Base-by-base conservation (phyloP, 345 rosid species). In the Melastoma malabathricum region DNA sequence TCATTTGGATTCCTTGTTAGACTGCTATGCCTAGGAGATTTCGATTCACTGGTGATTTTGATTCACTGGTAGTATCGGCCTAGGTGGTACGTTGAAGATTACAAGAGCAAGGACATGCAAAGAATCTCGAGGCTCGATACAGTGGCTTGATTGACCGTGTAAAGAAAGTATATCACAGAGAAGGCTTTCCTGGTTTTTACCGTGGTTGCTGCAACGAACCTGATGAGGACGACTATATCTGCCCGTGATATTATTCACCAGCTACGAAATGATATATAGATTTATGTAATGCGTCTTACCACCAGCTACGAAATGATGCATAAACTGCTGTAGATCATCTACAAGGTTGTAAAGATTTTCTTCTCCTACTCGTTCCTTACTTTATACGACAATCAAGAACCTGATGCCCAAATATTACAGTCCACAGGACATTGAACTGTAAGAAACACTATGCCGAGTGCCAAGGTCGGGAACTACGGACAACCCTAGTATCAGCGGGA, bases 121-220 rank as follows among this genome's bases (percentile, higher is more conserved):
- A 83, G 1, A 75, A 59, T 34, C 12, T 34, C 41, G 41, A 34
- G 58, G 55, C 68, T 17, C 77, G 67, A 39, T 87, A 84, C 58
- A 52, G 38, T 1, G 96, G 98, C 6, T 82, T 82, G 2, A 18
- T 74, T 50, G 98, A 86, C 66, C 87, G 96, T 57, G 54, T 84
- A 43, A 86, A 67, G 76, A 80, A 82, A 61, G 93, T 92, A 46
- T 72, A 77, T 52, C 64, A 9, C 43, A 82, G 75, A 58, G 89
- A 92, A 34, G 97, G 95, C 1, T 12, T 86, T 6, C 47, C 70
- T 0, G 95, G 97, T 31, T 89, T 89, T 63, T 86, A 89, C 72
- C 83, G 95, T 31, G 97, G 97, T 12, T 83, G 97, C 68, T n/a
- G 97, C 90, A 7, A 89, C 86, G 4, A 89, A 89, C 59, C 84